These are phyloP conservation scores for Viola pubescens DNA, from an alignment of 441 rosid species.

Conservation along the genomic window DNA sequence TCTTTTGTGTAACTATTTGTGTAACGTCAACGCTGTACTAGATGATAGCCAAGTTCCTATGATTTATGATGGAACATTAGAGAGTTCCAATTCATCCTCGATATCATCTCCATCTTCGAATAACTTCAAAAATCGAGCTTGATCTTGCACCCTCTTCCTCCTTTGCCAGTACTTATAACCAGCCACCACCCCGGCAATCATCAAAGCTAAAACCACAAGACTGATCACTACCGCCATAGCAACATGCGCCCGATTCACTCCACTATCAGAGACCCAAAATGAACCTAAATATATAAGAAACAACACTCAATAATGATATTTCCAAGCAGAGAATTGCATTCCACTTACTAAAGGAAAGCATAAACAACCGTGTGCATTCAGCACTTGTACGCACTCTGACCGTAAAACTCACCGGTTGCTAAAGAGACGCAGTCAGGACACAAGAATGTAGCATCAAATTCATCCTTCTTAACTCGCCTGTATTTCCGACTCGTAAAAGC, in stretches of 20 bases:
- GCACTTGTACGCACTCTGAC: no score
- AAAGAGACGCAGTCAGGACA: constrained; percentile 48
- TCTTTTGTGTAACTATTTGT: constrained; percentile 16
- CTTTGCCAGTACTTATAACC: constrained; percentile 52
- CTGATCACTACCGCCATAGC: constrained; percentile 36
- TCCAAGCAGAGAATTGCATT: background rate
- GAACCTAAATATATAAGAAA: constrained; percentile 23
- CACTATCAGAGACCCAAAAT: constrained; percentile 20
- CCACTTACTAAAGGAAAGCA: no score
- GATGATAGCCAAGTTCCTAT: constrained; percentile 8
- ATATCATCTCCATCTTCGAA: constrained; percentile 87
- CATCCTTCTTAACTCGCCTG: constrained; percentile 37
- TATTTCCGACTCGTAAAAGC: constrained; percentile 58
- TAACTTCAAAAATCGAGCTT: constrained; percentile 77
- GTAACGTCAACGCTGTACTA: constrained; percentile 28
- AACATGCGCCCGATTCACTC: constrained; percentile 30
- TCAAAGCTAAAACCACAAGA: constrained; percentile 32
- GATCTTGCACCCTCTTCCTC: constrained; percentile 76
- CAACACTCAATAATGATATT: background rate
- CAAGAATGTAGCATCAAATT: constrained; percentile 55
- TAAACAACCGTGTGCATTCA: no score
- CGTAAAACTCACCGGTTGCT: constrained; percentile 34
- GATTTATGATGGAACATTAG: constrained; percentile 20
- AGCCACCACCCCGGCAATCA: constrained; percentile 35
- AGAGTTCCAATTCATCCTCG: constrained; percentile 71